Conservation (phyloP, 2,329 filamentous ascomycete species). For the Colletotrichum spaethianum region DNA sequence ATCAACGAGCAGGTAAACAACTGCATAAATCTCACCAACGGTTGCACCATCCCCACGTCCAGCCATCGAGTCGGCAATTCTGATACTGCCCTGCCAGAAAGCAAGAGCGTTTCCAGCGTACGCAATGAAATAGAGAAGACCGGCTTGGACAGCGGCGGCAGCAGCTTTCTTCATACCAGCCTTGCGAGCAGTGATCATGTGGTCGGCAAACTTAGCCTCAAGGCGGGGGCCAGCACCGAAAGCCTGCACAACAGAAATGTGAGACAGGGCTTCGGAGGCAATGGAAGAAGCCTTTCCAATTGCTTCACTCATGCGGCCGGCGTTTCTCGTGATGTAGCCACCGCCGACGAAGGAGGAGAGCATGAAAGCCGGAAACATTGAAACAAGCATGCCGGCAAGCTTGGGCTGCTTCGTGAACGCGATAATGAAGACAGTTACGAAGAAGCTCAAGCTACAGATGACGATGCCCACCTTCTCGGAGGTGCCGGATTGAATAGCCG, state of each 20-base stretch:
- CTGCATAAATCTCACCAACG: conserved; percentile 66
- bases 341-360: conserved; percentile 71
- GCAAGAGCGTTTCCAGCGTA: conserved; percentile 75
- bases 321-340: conserved; percentile 67
- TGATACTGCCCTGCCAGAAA: conserved; percentile 74
- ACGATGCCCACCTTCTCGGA: conserved; percentile 80
- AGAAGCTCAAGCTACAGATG: conserved; percentile 74
- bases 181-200: conserved; percentile 60
- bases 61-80: conserved; percentile 49
- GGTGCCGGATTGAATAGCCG: conserved; percentile 76
- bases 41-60: conserved; percentile 53
- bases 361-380: conserved; percentile 74
- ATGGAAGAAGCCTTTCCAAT: conserved; percentile 73
- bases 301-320: conserved; percentile 63
- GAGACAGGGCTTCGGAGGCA: conserved; percentile 72
- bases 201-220: conserved; percentile 64
- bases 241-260: conserved; percentile 74
- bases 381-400: conserved; percentile 75
- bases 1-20: conserved; percentile 69
- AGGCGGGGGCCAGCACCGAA: conserved; percentile 72
- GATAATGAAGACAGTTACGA: conserved; percentile 76
- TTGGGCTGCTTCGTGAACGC: conserved; percentile 75
- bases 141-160: conserved; percentile 69
- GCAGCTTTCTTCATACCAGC: conserved; percentile 70
- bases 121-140: conserved; percentile 76